Evolutionary conservation across 495 filamentous ascomycete species (phyloP).

Genomic region (Pseudomonodictys pantanalensis): DNA sequence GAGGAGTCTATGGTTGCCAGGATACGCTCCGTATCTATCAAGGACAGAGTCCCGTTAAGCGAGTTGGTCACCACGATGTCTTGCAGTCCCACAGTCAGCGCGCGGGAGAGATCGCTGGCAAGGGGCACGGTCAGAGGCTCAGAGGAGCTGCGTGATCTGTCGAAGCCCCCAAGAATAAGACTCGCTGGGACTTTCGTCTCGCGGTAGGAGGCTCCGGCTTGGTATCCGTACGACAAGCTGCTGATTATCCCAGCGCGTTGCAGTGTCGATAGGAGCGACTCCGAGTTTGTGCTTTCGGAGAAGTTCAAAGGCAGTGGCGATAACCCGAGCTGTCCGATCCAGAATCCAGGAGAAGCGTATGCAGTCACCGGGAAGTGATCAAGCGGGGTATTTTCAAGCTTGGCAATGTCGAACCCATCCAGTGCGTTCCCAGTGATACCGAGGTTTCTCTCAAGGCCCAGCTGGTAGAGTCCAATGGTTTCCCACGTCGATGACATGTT

Average conservation of each 20-base stretch:
- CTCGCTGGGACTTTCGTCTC: background rate
- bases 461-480: background rate
- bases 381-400: background rate
- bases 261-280: background rate
- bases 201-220: slow-evolving; percentile 2
- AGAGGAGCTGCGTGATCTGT: background rate
- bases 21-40: too few relatives aligned
- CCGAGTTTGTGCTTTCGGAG: background rate
- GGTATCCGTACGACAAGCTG: slow-evolving; percentile 1
- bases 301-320: background rate
- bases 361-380: background rate
- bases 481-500: slow-evolving; percentile 1
- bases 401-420: slow-evolving; percentile 1
- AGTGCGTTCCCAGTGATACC: slow-evolving; percentile 10
- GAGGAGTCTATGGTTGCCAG: too few relatives aligned
- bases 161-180: slow-evolving; percentile 3
- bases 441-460: background rate
- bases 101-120: background rate
- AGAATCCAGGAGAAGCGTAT: slow-evolving; percentile 1
- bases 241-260: background rate
- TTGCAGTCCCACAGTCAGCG: background rate
- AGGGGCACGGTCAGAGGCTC: background rate
- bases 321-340: slow-evolving; percentile 2
- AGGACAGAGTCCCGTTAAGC: background rate
- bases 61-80: slow-evolving; percentile 1